Evolutionary conservation across 176 grass and related monocot genomes (phyloP).

Genomic region (Juncus inflexus): DNA sequence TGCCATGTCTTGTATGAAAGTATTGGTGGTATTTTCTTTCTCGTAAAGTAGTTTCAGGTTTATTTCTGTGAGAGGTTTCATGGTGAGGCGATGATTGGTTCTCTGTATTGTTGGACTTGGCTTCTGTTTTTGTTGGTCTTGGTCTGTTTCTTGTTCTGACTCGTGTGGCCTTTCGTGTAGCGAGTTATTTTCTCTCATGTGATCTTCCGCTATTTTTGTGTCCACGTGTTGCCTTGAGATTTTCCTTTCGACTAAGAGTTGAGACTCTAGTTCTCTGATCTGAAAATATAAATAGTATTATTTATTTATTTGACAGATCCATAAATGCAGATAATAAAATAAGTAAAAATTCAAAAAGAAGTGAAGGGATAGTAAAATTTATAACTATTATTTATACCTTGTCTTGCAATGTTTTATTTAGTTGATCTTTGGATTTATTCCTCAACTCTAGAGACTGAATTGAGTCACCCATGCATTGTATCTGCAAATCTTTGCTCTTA

Average conservation of each 20-base stretch:
- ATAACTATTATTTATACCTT: slow-evolving; percentile 37
- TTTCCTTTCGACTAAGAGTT: slow-evolving; percentile 81
- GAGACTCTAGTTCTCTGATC: slow-evolving; percentile 92
- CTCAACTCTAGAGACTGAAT: slow-evolving; percentile 75
- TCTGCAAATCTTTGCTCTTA: slow-evolving; percentile 74
- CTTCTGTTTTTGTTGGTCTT: background rate
- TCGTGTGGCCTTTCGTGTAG: slow-evolving; percentile 32
- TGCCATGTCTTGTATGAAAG: slow-evolving; percentile 40
- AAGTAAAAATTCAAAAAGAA: background rate
- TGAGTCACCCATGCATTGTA: slow-evolving; percentile 72
- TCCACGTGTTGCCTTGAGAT: slow-evolving; percentile 87
- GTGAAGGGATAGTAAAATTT: background rate
- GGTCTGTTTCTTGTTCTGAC: slow-evolving; percentile 20
- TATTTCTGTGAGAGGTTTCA: slow-evolving; percentile 29
- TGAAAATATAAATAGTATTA: slow-evolving; percentile 13
- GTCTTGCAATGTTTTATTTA: slow-evolving; percentile 75
- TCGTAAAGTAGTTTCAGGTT: slow-evolving; percentile 25
- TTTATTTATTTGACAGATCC: too few species aligned
- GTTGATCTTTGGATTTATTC: slow-evolving; percentile 78
- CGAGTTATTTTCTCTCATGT: slow-evolving; percentile 47
- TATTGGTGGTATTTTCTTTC: slow-evolving; percentile 39
- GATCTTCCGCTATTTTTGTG: slow-evolving; percentile 82
- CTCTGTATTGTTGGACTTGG: slow-evolving; percentile 38
- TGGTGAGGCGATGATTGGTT: slow-evolving; percentile 28
- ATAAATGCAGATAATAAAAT: too few species aligned